Evolutionary conservation across 2,329 filamentous ascomycete species (phyloP).

Genomic region (Pestalotiopsis sp.): DNA sequence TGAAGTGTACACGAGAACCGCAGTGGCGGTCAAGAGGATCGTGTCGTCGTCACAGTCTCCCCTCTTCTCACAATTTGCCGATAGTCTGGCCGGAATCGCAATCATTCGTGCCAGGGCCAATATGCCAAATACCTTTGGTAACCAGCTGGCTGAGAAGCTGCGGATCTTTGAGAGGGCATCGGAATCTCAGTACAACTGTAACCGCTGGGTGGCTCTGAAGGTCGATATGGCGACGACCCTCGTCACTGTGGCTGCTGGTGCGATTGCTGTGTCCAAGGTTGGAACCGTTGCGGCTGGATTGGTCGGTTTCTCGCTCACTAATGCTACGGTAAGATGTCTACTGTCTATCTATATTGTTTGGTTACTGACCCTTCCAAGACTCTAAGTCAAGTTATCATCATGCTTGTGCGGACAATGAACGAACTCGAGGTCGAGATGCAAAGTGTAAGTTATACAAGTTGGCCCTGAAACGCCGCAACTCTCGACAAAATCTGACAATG

Average conservation of each 20-base stretch:
- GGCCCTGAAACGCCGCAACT: not conserved
- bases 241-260: constrained; percentile 53
- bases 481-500: constrained; percentile 19
- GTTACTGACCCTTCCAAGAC: constrained; percentile 29
- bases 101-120: constrained; percentile 54
- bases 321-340: constrained; percentile 45
- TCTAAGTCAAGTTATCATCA: constrained; percentile 53
- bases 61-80: constrained; percentile 59
- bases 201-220: constrained; percentile 60
- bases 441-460: constrained; percentile 41
- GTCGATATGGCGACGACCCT: constrained; percentile 57
- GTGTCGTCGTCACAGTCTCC: constrained; percentile 49
- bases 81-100: constrained; percentile 52
- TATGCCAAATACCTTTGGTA: constrained; percentile 50
- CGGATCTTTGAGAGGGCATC: constrained; percentile 48
- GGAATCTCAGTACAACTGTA: constrained; percentile 53
- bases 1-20: constrained; percentile 48
- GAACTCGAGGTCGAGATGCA: constrained; percentile 61
- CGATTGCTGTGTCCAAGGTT: constrained; percentile 53
- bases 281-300: constrained; percentile 52
- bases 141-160: constrained; percentile 53
- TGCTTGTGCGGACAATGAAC: constrained; percentile 56
- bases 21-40: constrained; percentile 44
- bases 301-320: constrained; percentile 59
- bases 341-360: not conserved